A percentile compares a stretch with the other conserved stretches of the same genome.
Evolutionary conservation across 352 stramenopile species (phyloP).

Genomic region (Lagenidium sp.): DNA sequence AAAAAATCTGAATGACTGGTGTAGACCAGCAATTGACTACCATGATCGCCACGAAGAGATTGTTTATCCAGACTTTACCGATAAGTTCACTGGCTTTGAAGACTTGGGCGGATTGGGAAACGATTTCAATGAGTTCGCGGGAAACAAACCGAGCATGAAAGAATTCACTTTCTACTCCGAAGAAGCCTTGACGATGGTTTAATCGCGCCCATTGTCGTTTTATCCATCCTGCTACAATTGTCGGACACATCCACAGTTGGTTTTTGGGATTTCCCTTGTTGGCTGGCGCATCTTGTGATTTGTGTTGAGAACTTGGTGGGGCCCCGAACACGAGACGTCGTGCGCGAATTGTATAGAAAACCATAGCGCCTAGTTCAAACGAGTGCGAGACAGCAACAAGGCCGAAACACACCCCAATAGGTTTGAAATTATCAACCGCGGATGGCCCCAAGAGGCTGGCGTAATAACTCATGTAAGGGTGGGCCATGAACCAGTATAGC

Average conservation of each 20-base stretch:
- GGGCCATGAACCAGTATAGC: constrained; percentile 15
- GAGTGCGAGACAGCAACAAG: constrained; percentile 5
- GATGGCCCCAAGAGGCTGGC: constrained; percentile 8
- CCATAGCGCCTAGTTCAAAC: constrained; percentile 3
- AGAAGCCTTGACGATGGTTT: constrained; percentile 7
- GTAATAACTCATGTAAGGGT: constrained; percentile 21
- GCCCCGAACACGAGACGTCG: background rate
- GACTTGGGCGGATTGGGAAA: constrained; percentile 7
- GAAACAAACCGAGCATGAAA: constrained; percentile 7
- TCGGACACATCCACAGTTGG: no score
- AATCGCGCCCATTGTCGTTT: background rate
- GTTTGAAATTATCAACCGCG: constrained; percentile 1
- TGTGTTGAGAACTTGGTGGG: no score
- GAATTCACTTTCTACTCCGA: constrained; percentile 14
- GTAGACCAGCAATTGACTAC: constrained; percentile 13
- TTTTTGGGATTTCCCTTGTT: background rate
- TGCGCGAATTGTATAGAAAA: background rate
- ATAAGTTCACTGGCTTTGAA: constrained; percentile 13
- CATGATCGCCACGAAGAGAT: constrained; percentile 5
- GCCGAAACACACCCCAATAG: background rate
- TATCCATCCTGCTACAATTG: background rate
- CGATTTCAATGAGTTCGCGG: constrained; percentile 8
- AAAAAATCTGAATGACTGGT: constrained; percentile 1
- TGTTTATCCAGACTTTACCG: constrained; percentile 13
- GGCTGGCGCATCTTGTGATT: no score